Percentiles rank a stretch among this genome's conserved stretches.
These are phyloP conservation scores for Salix suchowensis DNA, from an alignment of 345 rosid species.

Conservation along the genomic window DNA sequence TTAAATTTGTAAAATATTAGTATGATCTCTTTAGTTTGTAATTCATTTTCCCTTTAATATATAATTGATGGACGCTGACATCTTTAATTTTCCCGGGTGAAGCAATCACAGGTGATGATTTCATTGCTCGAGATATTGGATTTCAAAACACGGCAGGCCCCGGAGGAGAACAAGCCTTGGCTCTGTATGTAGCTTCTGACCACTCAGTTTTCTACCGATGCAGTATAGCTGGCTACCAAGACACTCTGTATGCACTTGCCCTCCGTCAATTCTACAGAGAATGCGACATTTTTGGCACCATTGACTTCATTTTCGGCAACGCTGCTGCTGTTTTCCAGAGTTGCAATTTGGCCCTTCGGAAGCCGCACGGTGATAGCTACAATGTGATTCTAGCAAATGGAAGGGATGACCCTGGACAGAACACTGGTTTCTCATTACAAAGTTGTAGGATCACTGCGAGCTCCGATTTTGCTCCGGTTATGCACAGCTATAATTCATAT, in stretches of 20 bases:
- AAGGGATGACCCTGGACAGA: slow-evolving; percentile 61
- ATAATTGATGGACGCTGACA: not conserved
- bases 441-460: slow-evolving; percentile 40
- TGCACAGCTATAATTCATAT: slow-evolving; percentile 33
- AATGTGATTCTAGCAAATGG: slow-evolving; percentile 60
- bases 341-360: slow-evolving; percentile 49
- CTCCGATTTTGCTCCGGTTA: slow-evolving; percentile 33
- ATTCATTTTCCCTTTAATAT: not conserved
- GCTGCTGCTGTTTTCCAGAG: slow-evolving; percentile 81
- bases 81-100: not conserved
- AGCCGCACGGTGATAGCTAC: slow-evolving; percentile 19
- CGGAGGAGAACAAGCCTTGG: slow-evolving; percentile 58
- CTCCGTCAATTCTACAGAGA: slow-evolving; percentile 81
- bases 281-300: slow-evolving; percentile 65
- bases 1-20: too few relatives aligned
- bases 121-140: slow-evolving; percentile 70
- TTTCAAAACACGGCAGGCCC: slow-evolving; percentile 83
- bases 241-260: slow-evolving; percentile 61
- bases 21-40: too few relatives aligned
- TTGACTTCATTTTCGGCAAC: slow-evolving; percentile 81
- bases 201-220: slow-evolving; percentile 63
- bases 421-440: slow-evolving; percentile 67
- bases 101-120: slow-evolving; percentile 76
- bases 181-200: slow-evolving; percentile 57
- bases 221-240: slow-evolving; percentile 75